phyloP scores from a whole-genome alignment of 2,329 filamentous ascomycete species.

The Neofusicoccum umdonicola region DNA sequence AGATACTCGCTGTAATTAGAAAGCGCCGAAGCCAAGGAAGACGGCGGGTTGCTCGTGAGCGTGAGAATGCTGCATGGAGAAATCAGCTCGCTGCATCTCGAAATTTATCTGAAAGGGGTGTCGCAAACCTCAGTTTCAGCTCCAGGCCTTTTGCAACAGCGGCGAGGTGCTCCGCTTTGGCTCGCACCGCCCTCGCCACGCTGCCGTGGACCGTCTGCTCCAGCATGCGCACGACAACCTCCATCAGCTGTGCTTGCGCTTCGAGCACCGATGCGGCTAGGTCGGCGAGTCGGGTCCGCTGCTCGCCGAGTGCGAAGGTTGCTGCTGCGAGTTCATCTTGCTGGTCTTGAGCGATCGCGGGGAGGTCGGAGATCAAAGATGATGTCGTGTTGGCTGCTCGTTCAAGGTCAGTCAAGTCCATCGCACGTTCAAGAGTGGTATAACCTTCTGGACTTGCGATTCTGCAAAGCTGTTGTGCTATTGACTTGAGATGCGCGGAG shows the following conservation, averaged over 20 bases:
- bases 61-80: slow-evolving; percentile 25
- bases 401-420: slow-evolving; percentile 17
- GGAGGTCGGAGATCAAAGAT: slow-evolving; percentile 16
- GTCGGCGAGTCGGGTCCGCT: slow-evolving; percentile 35
- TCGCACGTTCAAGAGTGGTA: not conserved
- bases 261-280: slow-evolving; percentile 33
- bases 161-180: slow-evolving; percentile 44
- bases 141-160: slow-evolving; percentile 42
- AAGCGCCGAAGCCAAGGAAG: slow-evolving; percentile 30
- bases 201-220: slow-evolving; percentile 50
- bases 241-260: slow-evolving; percentile 37
- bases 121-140: slow-evolving; percentile 34
- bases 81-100: not conserved
- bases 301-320: slow-evolving; percentile 24
- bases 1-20: slow-evolving; percentile 32
- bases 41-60: slow-evolving; percentile 27
- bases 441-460: slow-evolving; percentile 28
- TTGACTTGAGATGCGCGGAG: slow-evolving; percentile 31
- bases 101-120: too few relatives aligned
- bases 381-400: not conserved
- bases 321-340: not conserved
- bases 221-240: slow-evolving; percentile 41
- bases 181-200: slow-evolving; percentile 40
- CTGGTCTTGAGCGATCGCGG: not conserved
- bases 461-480: slow-evolving; percentile 32